Base-by-base conservation (phyloP, 2,329 filamentous ascomycete species). In the Grosmannia huntii region DNA sequence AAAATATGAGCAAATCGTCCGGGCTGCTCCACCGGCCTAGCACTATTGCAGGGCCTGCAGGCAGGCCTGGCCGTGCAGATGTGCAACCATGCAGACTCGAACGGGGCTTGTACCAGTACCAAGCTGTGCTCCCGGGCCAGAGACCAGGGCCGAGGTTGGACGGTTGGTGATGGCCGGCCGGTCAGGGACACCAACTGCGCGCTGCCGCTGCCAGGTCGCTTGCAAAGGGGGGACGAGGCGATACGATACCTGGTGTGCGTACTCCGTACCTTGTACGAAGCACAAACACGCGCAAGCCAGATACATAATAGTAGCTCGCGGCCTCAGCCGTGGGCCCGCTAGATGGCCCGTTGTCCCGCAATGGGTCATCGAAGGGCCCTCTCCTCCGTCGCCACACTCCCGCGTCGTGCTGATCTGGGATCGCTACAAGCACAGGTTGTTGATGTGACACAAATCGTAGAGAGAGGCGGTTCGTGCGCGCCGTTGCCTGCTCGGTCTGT, bases 271-370 rank as follows among this genome's bases (percentile, higher is more conserved):
- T n/a, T 14, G 14, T 36, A 25, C 52, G 16, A n/a, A 23, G 31
- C 33, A 53, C 51, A 41, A 38, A 33, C 50, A 53, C 50, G 23
- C 21, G 28, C 21, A 16, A 53, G 10, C n/a, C n/a, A n/a, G n/a
- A n/a, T 48, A 25, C 21, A 28, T n/a, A 31, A 28, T n/a, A 31
- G 49, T 51, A 51, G 46, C 48, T 57, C 55, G 49, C 55, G 55
- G 55, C 49, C 48, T 57, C 48, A 19, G 55, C 55, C 55, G 55
- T 53, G 31, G 49, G 55, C 31, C 55, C 55, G 55, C 49, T 50
- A 31, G 55, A 23, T 51, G 31, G 31, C 28, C 55, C 55, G 55
- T 33, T 56, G 36, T 49, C 55, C 55, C 44, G 46, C 54, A 49
- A 49, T 25, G 41, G 54, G 54, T 46, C 44, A 44, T 56, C 52